Percentiles rank a stretch among this genome's conserved stretches.
Evolutionary conservation across 345 rosid species (phyloP).

Genomic region (Raphanus sativus): DNA sequence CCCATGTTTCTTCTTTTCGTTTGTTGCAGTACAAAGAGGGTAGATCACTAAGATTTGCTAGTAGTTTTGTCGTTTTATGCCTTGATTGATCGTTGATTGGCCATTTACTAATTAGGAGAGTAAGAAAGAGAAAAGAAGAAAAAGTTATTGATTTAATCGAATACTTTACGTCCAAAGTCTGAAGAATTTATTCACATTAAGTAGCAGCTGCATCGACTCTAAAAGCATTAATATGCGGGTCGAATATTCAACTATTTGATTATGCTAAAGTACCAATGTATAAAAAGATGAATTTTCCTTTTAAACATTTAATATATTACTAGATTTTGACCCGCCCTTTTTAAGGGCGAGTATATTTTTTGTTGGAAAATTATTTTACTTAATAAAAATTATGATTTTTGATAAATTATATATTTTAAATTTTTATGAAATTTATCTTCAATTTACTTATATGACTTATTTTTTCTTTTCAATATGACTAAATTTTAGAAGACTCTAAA

Average conservation of each 20-base stretch:
- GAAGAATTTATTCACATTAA: conserved; percentile 35
- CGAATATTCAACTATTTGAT: conserved; percentile 33
- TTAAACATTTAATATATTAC: too few species aligned
- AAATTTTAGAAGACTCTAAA: too few species aligned
- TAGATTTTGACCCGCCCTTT: too few species aligned
- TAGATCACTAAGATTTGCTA: conserved; percentile 5
- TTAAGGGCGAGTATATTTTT: too few species aligned
- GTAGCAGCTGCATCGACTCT: conserved; percentile 25
- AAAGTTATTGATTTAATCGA: conserved; percentile 31
- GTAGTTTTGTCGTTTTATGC: conserved; percentile 12
- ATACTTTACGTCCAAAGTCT: conserved; percentile 28
- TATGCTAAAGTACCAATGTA: conserved; percentile 27
- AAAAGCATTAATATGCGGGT: conserved; percentile 19
- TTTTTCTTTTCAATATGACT: too few species aligned
- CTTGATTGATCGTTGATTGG: neutral
- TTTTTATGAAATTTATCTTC: too few species aligned
- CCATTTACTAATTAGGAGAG: neutral
- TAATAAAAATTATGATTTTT: too few species aligned
- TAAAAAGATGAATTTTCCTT: neutral
- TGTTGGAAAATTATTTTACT: too few species aligned
- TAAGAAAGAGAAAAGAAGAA: too few species aligned
- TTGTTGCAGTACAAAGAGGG: neutral
- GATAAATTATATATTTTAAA: too few species aligned
- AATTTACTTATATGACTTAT: too few species aligned
- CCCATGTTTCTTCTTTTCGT: conserved; percentile 7